Evolutionary conservation across 805 yeast species (phyloP), one percentile per base, ranked within the genome.

Genomic region (Metschnikowia arizonensis): DNA sequence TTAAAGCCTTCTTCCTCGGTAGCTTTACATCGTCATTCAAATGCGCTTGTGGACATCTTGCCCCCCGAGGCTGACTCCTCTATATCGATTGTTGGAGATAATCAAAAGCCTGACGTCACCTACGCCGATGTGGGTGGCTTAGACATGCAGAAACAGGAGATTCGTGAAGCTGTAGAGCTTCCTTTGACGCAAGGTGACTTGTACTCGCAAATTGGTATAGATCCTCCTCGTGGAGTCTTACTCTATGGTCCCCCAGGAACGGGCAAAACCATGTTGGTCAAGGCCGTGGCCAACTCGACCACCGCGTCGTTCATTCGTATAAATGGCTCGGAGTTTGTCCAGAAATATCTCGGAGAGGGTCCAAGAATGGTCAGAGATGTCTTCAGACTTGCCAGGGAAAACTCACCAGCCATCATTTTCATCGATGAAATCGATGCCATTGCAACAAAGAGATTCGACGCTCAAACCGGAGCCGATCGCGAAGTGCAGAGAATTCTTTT

Each of bases 201-300:
- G 54, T 93, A 93, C 69, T 85, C 88, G 61, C 98, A 93, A 68
- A 93, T 93, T 61, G 99, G 99, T 69, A 90, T 93, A 54, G 98
- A 93, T 60, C 99, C 99, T 15, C 99, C 99, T 52, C 82, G 98
- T 56, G 99, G 99, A 59, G 99, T 93, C 25, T 70, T 93, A 56
- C 74, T 93, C 50, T 93, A 93, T 68, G 99, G 99, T n/a, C 98
- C 99, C 9, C 99, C 99, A 39, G 99, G 99, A 64, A 93, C 99
- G 1, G 99, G 99, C 60, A 93, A 93, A 67, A 93, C 99, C 18
- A 90, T 93, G 98, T 78, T 93, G 63, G 99, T 93, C 40, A 93
- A 93, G 68, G 99, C 99, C 0, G 99, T 93, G 38, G 99, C 99
- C 10, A 91, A 93, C 68, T 82, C 91, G 46, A 85, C 98, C 3